Evolutionary conservation across 805 yeast genomes (phyloP).

Genomic region (Brettanomyces anomalus): DNA sequence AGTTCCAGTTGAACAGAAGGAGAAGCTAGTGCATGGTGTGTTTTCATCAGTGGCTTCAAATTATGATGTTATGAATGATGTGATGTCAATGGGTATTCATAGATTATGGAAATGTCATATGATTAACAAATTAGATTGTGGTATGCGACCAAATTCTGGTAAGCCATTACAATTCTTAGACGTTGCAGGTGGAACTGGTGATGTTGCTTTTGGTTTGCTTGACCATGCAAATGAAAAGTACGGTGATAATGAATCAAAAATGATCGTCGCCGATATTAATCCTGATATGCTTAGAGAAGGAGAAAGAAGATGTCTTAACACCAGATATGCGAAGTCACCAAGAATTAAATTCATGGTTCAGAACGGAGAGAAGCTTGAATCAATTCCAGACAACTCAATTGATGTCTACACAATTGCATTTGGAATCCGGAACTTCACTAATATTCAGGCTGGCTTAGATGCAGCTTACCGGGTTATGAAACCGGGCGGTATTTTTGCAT

Average conservation of each 20-base stretch:
- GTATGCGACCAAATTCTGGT: slow-evolving; percentile 71
- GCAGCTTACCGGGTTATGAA: slow-evolving; percentile 94
- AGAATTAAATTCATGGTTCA: slow-evolving; percentile 80
- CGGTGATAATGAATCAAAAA: slow-evolving; percentile 65
- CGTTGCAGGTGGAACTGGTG: slow-evolving; percentile 99
- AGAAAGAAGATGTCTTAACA: slow-evolving; percentile 52
- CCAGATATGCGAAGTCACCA: slow-evolving; percentile 55
- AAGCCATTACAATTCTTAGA: slow-evolving; percentile 83
- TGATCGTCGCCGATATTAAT: slow-evolving; percentile 92
- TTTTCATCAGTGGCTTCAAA: slow-evolving; percentile 91
- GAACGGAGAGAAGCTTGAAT: slow-evolving; percentile 85
- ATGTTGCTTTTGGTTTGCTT: slow-evolving; percentile 89
- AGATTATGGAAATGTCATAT: slow-evolving; percentile 92
- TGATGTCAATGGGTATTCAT: slow-evolving; percentile 93
- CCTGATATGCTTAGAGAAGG: slow-evolving; percentile 96
- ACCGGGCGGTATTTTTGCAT: slow-evolving; percentile 97
- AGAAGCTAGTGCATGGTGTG: slow-evolving; percentile 73
- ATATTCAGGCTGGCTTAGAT: slow-evolving; percentile 85
- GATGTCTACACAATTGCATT: slow-evolving; percentile 95
- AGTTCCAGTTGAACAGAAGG: slow-evolving; percentile 72
- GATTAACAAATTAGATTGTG: slow-evolving; percentile 83
- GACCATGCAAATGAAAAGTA: slow-evolving; percentile 80
- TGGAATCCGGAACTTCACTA: slow-evolving; percentile 94
- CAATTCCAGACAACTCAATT: slow-evolving; percentile 77
- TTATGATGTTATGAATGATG: slow-evolving; percentile 96